Evolutionary conservation across 148 eudicot genomes (phyloP).

Genomic region (Talinum fruticosum): DNA sequence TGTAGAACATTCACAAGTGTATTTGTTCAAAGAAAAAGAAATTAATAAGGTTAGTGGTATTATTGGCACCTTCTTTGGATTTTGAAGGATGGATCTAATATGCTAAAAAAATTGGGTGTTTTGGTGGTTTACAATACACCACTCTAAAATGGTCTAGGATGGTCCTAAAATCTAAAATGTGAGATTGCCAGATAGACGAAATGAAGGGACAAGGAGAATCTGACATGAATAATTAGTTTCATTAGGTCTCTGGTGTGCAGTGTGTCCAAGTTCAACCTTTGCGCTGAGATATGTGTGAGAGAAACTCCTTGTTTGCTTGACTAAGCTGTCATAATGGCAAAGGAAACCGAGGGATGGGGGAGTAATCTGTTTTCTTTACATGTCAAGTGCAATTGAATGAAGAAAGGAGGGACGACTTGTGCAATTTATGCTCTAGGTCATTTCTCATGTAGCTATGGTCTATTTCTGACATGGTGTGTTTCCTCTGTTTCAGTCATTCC

Average conservation of each 20-base stretch:
- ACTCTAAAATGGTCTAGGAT: no score
- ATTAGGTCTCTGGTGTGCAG: neutral
- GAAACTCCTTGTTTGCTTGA: neutral
- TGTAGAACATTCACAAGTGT: no score
- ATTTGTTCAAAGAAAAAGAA: no score
- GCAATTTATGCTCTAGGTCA: neutral
- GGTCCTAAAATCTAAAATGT: no score
- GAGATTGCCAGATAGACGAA: no score
- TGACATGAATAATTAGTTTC: neutral
- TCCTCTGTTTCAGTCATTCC: slow-evolving; percentile 61
- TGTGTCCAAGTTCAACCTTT: neutral
- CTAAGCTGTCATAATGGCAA: no score
- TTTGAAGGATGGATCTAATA: neutral
- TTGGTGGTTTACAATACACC: no score
- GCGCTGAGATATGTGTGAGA: neutral
- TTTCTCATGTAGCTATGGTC: neutral
- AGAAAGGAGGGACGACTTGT: neutral
- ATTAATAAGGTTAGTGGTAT: no score
- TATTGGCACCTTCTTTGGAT: neutral
- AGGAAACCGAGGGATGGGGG: no score
- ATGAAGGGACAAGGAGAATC: neutral
- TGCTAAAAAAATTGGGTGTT: no score
- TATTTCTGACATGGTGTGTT: slow-evolving; percentile 1
- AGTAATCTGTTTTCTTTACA: neutral
- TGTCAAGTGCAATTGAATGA: neutral